Evolutionary conservation across 2,329 filamentous ascomycete genomes (phyloP), one percentile per base, ranked within the genome.

Genomic region (Apiospora hydei): DNA sequence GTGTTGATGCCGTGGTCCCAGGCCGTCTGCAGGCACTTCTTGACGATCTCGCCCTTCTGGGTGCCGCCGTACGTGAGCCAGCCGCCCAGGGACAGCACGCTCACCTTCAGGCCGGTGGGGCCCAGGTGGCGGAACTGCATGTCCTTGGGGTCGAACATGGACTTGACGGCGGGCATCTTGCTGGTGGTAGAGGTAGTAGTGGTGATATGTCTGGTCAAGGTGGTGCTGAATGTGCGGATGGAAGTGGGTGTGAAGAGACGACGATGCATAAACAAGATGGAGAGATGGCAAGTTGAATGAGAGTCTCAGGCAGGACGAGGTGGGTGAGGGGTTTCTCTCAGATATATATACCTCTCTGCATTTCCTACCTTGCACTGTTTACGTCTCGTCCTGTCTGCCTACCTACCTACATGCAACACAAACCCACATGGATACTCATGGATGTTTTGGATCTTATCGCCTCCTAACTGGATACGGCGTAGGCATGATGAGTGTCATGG

Each of bases 1-100:
- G 86, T 87, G 81, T 88, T 88, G 76, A 89, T 85, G 18, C 87
- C 87, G 70, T 83, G 80, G 72, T 86, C 83, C 80, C 85, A 88
- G 8, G 87, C 87, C 1, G 84, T 82, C 78, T 88, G 83, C 74
- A 88, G 82, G 73, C 80, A 80, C 71, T 81, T 77, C 77, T 82
- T 83, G 67, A 83, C 81, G 46, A 82, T 77, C 30, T 78, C 76
- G 68, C 81, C 81, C 74, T 82, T 82, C 72, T 82, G 79, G 0
- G 80, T 81, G 24, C 76, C 76, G 73, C 77, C 77, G 73, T 77
- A 79, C 18, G 77, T 79, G 70, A 79, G 69, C 77, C 79, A 81
- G 46, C 79, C 78, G 43, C 81, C 84, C 1, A 85, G 76, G 0
- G 82, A 83, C 67, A 85, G 79, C 61, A 82, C 82, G 69, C 82